phyloP scores from a whole-genome alignment of 805 yeast species.

The Helenozyma rhizophorensis region DNA sequence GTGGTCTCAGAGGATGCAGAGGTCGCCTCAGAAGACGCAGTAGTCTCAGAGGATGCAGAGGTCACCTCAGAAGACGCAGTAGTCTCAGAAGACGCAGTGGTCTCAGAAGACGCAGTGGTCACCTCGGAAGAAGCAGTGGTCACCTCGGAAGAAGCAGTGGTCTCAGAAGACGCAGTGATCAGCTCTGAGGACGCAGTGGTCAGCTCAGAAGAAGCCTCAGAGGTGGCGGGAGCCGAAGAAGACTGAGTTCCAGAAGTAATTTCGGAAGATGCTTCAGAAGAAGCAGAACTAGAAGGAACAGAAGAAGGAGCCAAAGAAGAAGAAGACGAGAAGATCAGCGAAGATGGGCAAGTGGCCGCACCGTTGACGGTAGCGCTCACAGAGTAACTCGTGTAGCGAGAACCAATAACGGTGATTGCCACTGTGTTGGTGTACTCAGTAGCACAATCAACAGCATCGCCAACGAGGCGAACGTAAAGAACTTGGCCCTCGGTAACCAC shows the following conservation, averaged over 20 bases:
- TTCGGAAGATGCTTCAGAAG: not conserved
- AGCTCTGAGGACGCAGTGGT: not conserved
- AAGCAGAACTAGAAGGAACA: not conserved
- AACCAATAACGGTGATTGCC: no score
- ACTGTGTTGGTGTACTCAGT: no score
- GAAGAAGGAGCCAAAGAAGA: constrained; percentile 1
- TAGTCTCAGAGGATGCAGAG: not conserved
- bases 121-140: not conserved
- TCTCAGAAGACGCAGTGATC: not conserved
- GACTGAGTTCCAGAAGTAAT: not conserved
- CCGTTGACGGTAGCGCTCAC: no score
- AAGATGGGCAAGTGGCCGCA: no score
- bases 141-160: no score
- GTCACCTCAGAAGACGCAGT: not conserved
- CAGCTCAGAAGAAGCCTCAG: not conserved
- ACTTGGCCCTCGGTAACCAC: no score
- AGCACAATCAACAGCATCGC: no score
- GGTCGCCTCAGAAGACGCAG: not conserved
- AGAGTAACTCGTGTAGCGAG: no score
- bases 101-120: not conserved
- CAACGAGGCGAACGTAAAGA: no score
- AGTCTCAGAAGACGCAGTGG: not conserved
- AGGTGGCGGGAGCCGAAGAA: not conserved
- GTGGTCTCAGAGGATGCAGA: no score
- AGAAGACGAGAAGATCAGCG: not conserved